Base-by-base conservation (phyloP, 345 rosid species). In the Sonneratia caseolaris region DNA sequence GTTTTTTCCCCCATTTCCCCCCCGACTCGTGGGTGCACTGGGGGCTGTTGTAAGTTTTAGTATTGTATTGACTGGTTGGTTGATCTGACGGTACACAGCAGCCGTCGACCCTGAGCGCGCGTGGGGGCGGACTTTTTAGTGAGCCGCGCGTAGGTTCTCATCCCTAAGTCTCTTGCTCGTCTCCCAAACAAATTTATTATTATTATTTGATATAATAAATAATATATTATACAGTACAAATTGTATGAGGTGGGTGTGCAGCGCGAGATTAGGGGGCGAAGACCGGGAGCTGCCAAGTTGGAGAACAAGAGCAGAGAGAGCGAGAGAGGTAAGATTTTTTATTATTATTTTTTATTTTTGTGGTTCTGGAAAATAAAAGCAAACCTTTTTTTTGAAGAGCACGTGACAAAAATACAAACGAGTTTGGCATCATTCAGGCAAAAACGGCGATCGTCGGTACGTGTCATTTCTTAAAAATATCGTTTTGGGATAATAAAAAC, bases 11-110 rank as follows among this genome's bases (percentile, higher is more conserved):
- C 43, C 9, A 40, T 8, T 40, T 8, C 43, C 9, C 43, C 43
- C 32, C 32, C 32, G 32, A 27, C 32, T n/a, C n/a, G n/a, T 27
- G 32, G 32, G 32, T 27, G 32, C 32, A 27, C 32, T 27, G 32
- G 32, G 32, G 32, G 32, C 32, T 27, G 32, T 27, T 27, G 32
- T 27, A 27, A 27, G 32, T 0, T 27, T 27, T 27, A 27, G 32
- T 27, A 27, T 37, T n/a, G 74, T 74, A 80, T 84, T 87, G 98
- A 91, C 93, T 87, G 97, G 93, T 88, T 77, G 98, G 84, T 94
- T 82, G 80, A 90, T 88, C 97, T 76, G 91, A 84, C 89, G 84
- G 85, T 79, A 76, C 66, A 16, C 74, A 64, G 64, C 75, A 4
- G 43, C 43, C 9, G 43, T 40, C 9, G 43, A 40, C 43, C 43